Evolutionary conservation across 2,329 filamentous ascomycete genomes (phyloP), one percentile per base, ranked within the genome.

Genomic region (Diaporthe citrichinensis): DNA sequence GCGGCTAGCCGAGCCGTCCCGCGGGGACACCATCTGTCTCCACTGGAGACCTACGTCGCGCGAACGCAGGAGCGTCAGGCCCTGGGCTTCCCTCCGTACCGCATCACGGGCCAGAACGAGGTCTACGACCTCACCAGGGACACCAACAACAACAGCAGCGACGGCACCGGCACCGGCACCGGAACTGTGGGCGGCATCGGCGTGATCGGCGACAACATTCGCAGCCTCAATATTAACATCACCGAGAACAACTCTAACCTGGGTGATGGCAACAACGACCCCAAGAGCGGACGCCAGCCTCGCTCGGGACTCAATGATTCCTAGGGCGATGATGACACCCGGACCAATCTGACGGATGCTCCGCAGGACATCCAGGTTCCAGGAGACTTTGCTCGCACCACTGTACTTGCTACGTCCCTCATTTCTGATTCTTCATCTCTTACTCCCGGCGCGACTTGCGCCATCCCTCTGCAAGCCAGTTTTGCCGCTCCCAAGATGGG

Each of bases 281-380:
- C 44, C 17, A 51, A 73, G 51, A 44, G 59, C 39, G 59, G 69
- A 53, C 25, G 49, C 46, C 31, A 39, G 49, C n/a, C 44, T 61
- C 39, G n/a, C 62, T 59, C 62, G 44, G 65, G 51, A 41, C 6
- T 51, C 9, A 3, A 53, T 71, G 31, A 41, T 34, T 58, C 57
- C 14, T 39, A 72, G 51, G 49, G 69, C n/a, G 39, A n/a, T 68
- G 49, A 65, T 51, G 57, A 49, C 74, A 14, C 12, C 51, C 68
- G 8, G 28, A 44, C 41, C 12, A 10, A 28, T 17, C 58, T 53
- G 58, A 51, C 58, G 41, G 73, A 74, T 57, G 62, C 65, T 46
- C 41, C 36, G 10, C 36, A 49, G 39, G 23, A 73, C 17, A 59
- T 41, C 39, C 46, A 46, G 68, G 74, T 36, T 44, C n/a, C 39